Percentiles rank a stretch among this genome's conserved stretches.
Conservation (phyloP, 2,329 filamentous ascomycete species). For the Hypoxylon sp. region DNA sequence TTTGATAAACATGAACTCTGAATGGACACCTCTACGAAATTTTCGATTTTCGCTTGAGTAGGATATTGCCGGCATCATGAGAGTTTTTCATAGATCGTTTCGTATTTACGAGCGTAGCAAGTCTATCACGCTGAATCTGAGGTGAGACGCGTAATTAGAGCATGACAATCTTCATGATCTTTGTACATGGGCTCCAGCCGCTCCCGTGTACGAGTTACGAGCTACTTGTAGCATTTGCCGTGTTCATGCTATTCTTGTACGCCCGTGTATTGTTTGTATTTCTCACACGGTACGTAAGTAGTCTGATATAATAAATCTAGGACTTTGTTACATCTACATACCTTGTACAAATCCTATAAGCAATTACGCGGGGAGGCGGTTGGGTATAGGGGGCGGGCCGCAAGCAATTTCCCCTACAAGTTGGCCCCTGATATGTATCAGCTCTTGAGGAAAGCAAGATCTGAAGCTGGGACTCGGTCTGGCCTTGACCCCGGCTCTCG, state of each 20-base stretch:
- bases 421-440: conserved; percentile 32
- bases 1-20: not conserved
- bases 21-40: conserved; percentile 4
- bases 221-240: not conserved
- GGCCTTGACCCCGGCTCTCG: conserved; percentile 11
- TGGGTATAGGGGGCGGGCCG: conserved; percentile 26
- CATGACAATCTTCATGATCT: conserved; percentile 14
- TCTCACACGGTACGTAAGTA: conserved; percentile 12
- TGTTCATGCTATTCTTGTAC: conserved; percentile 4
- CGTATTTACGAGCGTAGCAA: conserved; percentile 2
- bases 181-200: conserved; percentile 1
- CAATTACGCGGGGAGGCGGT: conserved; percentile 30
- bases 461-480: conserved; percentile 8
- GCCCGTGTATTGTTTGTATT: conserved; percentile 4
- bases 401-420: conserved; percentile 30
- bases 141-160: conserved; percentile 12
- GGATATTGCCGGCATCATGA: conserved; percentile 9
- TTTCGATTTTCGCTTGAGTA: conserved; percentile 9
- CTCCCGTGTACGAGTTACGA: not conserved
- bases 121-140: conserved; percentile 10
- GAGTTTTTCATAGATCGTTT: conserved; percentile 3
- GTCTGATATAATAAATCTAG: not conserved
- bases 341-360: conserved; percentile 3
- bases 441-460: conserved; percentile 20
- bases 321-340: conserved; percentile 10